phyloP scores from a whole-genome alignment of 306 rosid genomes.

The Luffa acutangula region DNA sequence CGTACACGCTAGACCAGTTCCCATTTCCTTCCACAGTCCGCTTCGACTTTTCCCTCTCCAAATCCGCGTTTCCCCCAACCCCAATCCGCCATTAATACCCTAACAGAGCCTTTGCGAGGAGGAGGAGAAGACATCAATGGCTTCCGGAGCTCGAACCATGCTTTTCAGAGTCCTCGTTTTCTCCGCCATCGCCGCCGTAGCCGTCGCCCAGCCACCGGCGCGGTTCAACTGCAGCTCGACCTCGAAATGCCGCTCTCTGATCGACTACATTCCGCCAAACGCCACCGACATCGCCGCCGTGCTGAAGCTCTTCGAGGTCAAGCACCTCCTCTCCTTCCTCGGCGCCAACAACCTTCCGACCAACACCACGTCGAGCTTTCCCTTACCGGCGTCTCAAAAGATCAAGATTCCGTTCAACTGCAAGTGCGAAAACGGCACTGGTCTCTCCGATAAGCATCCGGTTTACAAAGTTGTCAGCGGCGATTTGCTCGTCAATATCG shows the following conservation, averaged over 20 bases:
- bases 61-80: background rate
- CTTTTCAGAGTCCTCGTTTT: slow-evolving; percentile 10
- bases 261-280: slow-evolving; percentile 35
- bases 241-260: slow-evolving; percentile 29
- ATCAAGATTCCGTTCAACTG: slow-evolving; percentile 58
- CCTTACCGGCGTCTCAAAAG: background rate
- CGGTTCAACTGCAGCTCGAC: slow-evolving; percentile 31
- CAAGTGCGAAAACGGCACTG: slow-evolving; percentile 34
- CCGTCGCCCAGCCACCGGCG: slow-evolving; percentile 14
- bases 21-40: background rate
- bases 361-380: background rate
- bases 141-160: background rate
- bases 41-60: background rate
- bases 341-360: slow-evolving; percentile 45
- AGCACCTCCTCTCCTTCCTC: slow-evolving; percentile 30
- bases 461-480: slow-evolving; percentile 24
- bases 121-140: background rate
- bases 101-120: background rate
- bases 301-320: slow-evolving; percentile 50
- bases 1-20: background rate
- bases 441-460: slow-evolving; percentile 34
- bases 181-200: background rate
- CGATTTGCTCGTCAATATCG: slow-evolving; percentile 41
- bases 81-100: background rate
- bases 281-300: slow-evolving; percentile 32